Evolutionary conservation across 192 early-diverging fungal genomes (phyloP), one percentile per base, ranked within the genome.

Genomic region (Coemansia sp.): DNA sequence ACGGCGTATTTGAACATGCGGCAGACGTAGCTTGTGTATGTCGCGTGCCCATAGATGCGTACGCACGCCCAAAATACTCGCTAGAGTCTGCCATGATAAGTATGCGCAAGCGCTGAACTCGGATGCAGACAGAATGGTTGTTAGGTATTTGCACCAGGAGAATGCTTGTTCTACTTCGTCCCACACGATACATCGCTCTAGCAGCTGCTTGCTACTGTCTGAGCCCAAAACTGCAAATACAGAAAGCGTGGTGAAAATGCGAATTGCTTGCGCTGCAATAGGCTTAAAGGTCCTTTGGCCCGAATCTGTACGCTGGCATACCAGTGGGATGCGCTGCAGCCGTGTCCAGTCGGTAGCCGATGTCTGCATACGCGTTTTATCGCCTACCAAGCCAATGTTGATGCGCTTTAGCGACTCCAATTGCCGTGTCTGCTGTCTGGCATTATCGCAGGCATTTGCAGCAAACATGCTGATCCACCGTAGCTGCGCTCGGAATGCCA

Each of bases 341-440:
- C 72, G 64, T 14, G 65, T 53, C 72, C 72, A 74, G 50, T 74
- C 72, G 3, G 72, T 74, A 0, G 72, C 65, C 5, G 57, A 59
- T 23, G 33, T 49, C 47, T 51, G 41, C 15, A 58, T 46, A 9
- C 60, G 53, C 14, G 59, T 41, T n/a, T 50, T 43, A 33, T 63
- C 71, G 21, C 56, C 52, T 0, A 60, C 42, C 20, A 74, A 16
- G 3, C 71, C 40, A 13, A 72, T 59, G 14, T 65, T 65, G 23
- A 50, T 48, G 5, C 61, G 56, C 11, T 50, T 13, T 10, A 42
- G 48, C 1, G 53, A 33, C 6, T 68, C 65, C 1, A 68, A 46
- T 10, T 44, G 5, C 3, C 44, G 39, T 12, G 46, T 40, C 49
- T 74, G 72, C 1, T 30, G 6, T 7, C 46, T 49, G 7, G 47